phyloP scores from a whole-genome alignment of 495 filamentous ascomycete species.

The Hyaloscypha hepaticicola region DNA sequence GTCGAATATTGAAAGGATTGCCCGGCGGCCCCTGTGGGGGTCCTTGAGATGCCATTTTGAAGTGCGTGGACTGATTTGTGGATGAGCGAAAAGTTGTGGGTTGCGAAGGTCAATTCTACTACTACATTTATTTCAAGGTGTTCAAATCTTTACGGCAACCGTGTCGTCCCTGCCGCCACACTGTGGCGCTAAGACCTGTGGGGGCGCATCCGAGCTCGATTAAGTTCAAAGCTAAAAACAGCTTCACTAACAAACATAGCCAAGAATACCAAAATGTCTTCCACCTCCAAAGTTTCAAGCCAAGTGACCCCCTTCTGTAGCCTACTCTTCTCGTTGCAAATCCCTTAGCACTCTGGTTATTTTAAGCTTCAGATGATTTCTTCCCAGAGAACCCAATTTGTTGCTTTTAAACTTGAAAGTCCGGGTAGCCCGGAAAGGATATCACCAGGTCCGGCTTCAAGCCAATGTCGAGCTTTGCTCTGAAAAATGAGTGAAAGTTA shows the following conservation, averaged over 20 bases:
- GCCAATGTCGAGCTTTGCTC: neutral
- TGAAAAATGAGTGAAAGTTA: conserved; percentile 31
- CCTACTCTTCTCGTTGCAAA: neutral
- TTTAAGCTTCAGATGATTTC: neutral
- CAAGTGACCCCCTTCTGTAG: neutral
- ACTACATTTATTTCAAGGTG: neutral
- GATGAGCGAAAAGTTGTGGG: neutral
- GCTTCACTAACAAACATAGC: neutral
- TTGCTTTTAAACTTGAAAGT: neutral
- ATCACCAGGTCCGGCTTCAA: neutral
- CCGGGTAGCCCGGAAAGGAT: neutral
- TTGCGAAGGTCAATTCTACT: neutral
- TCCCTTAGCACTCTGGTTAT: neutral
- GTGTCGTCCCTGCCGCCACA: neutral
- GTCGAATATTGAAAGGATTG: conserved; percentile 22
- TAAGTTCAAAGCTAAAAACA: neutral
- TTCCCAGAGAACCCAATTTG: neutral
- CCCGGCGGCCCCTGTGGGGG: conserved; percentile 14
- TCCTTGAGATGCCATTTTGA: conserved; percentile 25
- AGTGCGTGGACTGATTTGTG: neutral
- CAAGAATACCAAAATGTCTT: neutral
- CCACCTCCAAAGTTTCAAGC: neutral
- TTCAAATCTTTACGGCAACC: conserved; percentile 1
- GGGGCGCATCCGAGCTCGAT: neutral
- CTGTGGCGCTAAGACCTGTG: neutral